Evolutionary conservation across 345 rosid species (phyloP).

Genomic region (Sisymbrium altissimum): DNA sequence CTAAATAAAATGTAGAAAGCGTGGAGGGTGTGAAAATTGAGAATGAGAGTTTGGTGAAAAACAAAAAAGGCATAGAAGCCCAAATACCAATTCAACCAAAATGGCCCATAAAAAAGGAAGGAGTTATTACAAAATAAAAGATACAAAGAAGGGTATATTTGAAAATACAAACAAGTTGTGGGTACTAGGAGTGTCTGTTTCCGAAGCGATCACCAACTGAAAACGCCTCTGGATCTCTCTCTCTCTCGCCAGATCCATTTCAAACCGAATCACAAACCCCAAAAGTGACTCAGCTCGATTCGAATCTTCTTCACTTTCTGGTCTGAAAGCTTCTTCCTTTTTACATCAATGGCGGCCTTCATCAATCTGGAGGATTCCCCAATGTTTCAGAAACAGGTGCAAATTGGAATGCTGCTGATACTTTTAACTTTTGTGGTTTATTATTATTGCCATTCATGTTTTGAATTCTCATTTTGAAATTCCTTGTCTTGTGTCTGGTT

Average conservation of each 20-base stretch:
- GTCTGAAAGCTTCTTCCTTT: conserved; percentile 9
- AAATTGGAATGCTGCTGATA: background rate
- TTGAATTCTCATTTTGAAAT: background rate
- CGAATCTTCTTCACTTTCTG: background rate
- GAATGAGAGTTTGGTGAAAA: no score
- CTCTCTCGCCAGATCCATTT: conserved; percentile 34
- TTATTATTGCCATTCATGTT: background rate
- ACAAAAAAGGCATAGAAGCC: no score
- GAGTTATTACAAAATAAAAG: background rate
- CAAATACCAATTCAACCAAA: background rate
- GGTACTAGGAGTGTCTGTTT: no score
- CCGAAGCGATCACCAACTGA: conserved; percentile 16
- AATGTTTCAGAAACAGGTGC: conserved; percentile 74
- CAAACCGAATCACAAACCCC: conserved; percentile 2
- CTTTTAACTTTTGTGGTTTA: background rate
- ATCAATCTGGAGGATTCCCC: conserved; percentile 74
- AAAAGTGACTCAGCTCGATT: background rate
- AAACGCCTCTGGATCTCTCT: conserved; percentile 21
- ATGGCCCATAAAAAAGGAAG: background rate
- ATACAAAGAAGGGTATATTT: background rate
- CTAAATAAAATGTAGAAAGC: no score
- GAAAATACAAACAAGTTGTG: background rate
- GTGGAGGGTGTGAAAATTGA: no score
- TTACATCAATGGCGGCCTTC: conserved; percentile 48
- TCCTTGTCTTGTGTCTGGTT: conserved; percentile 6